Conservation (phyloP, 1,284 basidiomycete genomes). For the Trichosporon asahii region DNA sequence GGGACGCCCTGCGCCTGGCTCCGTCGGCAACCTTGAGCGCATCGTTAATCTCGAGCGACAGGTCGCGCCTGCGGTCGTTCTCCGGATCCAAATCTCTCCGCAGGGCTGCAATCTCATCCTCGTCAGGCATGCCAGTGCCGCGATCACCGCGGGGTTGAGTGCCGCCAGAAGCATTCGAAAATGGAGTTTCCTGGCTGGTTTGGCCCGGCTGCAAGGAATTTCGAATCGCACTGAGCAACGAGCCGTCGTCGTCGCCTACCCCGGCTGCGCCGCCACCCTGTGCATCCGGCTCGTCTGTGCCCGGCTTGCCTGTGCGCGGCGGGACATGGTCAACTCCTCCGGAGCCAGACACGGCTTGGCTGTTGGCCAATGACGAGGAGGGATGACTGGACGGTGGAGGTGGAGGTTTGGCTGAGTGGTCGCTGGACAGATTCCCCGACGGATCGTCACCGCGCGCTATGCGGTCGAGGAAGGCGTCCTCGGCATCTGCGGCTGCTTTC, state of each 20-base stretch:
- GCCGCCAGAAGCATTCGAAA: slow-evolving; percentile 4
- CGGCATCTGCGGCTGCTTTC: background rate
- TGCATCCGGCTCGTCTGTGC: background rate
- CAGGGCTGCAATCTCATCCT: background rate
- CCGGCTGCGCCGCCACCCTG: slow-evolving; percentile 1
- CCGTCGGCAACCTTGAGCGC: slow-evolving; percentile 10
- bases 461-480: background rate
- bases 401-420: background rate
- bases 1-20: slow-evolving; percentile 16
- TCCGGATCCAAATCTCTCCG: background rate
- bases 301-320: background rate
- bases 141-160: slow-evolving; percentile 14
- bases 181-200: background rate
- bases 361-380: background rate
- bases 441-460: background rate
- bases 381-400: background rate
- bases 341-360: slow-evolving; percentile 3
- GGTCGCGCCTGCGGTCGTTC: slow-evolving; percentile 2
- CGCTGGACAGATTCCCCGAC: slow-evolving; percentile 8
- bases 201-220: background rate
- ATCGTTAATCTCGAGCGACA: slow-evolving; percentile 18
- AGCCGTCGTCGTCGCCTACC: slow-evolving; percentile 25
- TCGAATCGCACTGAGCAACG: slow-evolving; percentile 21
- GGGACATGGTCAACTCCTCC: background rate
- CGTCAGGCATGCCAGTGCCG: slow-evolving; percentile 13